phyloP scores from a whole-genome alignment of 2,329 filamentous ascomycete genomes.

The Colletotrichum phormii region DNA sequence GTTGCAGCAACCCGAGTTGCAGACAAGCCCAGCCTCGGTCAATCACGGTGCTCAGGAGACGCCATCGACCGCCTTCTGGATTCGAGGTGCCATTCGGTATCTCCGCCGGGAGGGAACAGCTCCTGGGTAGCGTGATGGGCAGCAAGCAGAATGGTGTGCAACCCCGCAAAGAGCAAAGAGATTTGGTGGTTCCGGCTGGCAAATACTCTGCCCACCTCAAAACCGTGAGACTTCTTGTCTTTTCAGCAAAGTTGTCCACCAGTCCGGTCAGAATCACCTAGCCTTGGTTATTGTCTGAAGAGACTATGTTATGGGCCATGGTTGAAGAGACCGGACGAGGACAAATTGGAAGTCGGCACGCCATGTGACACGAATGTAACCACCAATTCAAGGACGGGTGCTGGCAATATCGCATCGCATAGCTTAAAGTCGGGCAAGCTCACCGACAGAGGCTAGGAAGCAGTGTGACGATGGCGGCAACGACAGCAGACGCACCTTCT shows the following conservation, averaged over 20 bases:
- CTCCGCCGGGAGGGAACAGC: slow-evolving; percentile 31
- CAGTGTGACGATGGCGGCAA: slow-evolving; percentile 16
- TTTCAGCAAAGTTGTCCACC: not conserved
- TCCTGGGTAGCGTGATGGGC: slow-evolving; percentile 35
- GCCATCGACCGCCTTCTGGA: slow-evolving; percentile 12
- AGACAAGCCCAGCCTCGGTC: slow-evolving; percentile 24
- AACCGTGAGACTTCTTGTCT: not conserved
- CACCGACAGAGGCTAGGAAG: not conserved
- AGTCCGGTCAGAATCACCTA: not conserved
- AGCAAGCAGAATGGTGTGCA: slow-evolving; percentile 22
- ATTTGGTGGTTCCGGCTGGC: not conserved
- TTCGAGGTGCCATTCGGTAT: slow-evolving; percentile 34
- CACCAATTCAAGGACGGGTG: slow-evolving; percentile 13
- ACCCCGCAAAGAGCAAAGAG: slow-evolving; percentile 19
- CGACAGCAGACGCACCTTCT: not conserved
- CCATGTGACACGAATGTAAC: not conserved
- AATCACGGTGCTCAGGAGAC: slow-evolving; percentile 21
- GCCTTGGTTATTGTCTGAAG: not conserved
- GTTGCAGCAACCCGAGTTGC: slow-evolving; percentile 30
- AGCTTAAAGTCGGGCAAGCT: slow-evolving; percentile 4
- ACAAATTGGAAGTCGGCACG: not conserved
- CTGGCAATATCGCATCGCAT: slow-evolving; percentile 28
- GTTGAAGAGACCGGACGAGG: not conserved
- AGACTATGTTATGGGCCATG: not conserved
- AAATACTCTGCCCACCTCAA: not conserved